Conservation (phyloP, 805 yeast species). For the Yamadazyma nakazawae region DNA sequence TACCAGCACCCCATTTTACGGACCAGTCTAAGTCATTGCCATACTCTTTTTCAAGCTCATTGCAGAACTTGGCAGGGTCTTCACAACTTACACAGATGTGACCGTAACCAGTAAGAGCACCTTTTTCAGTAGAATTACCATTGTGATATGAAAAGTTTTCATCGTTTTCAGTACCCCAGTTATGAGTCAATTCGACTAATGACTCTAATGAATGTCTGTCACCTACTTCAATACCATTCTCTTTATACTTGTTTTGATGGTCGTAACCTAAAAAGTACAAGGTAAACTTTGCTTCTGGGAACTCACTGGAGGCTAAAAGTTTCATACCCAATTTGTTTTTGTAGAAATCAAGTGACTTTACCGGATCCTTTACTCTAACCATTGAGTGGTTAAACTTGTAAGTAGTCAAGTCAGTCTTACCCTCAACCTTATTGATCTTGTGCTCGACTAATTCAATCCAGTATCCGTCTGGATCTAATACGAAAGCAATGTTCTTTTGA, state of each 20-base stretch:
- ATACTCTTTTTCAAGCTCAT: slow-evolving; percentile 45
- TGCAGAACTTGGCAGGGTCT: slow-evolving; percentile 57
- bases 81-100: slow-evolving; percentile 74
- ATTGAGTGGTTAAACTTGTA: slow-evolving; percentile 80
- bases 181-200: slow-evolving; percentile 85
- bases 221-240: slow-evolving; percentile 26
- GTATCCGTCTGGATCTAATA: slow-evolving; percentile 92
- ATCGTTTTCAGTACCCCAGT: slow-evolving; percentile 92
- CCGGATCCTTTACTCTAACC: slow-evolving; percentile 89
- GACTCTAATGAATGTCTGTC: slow-evolving; percentile 50
- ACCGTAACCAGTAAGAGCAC: slow-evolving; percentile 77
- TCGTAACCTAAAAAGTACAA: slow-evolving; percentile 82
- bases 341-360: slow-evolving; percentile 73
- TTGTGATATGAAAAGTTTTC: slow-evolving; percentile 72
- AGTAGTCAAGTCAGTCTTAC: slow-evolving; percentile 34
- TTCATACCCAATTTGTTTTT: slow-evolving; percentile 78
- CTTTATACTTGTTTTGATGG: slow-evolving; percentile 41
- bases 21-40: slow-evolving; percentile 51
- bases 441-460: slow-evolving; percentile 89
- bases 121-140: slow-evolving; percentile 58
- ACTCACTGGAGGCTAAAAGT: slow-evolving; percentile 52
- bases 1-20: slow-evolving; percentile 53
- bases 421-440: slow-evolving; percentile 39
- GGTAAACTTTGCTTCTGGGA: slow-evolving; percentile 73
- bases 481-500: slow-evolving; percentile 90